Base-by-base conservation (phyloP, 192 early-diverging fungal genomes). In the Coemansia sp. region DNA sequence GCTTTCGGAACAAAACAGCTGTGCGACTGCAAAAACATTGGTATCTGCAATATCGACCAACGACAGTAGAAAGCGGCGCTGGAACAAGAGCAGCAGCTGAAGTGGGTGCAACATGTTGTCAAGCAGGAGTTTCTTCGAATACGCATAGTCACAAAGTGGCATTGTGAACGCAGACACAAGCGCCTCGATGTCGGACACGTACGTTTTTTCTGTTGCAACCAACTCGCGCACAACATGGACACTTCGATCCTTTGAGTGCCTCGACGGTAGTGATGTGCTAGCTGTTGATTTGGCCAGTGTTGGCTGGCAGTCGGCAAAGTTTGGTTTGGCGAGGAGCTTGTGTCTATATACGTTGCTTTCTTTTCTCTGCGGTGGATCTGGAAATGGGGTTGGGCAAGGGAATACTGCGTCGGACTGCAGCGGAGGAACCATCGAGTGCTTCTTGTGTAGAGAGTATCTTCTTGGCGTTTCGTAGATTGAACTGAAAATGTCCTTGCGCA, bases 181-280 rank as follows among this genome's bases (percentile, higher is more conserved):
- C 20, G 78, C 57, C 34, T 84, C 79, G 25, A 86, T 54, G 59
- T 86, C 85, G 29, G 71, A 67, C 38, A 86, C 81, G 50, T 82
- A 86, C 10, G 66, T 69, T 46, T 75, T 66, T 34, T 86, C 85
- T 5, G 85, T 84, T 29, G 69, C 52, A 52, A 77, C 53, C 20
- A 87, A 67, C 46, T 85, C 85, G 14, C 49, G 63, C 19, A 87
- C 55, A 4, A 83, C 77, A 42, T 80, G 79, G 1, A 64, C 63
- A 14, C 78, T 66, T 58, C 74, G 82, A 29, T 69, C 62, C 20
- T 29, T 42, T 52, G 45, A 11, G 23, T 6, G 55, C 55, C 32
- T 19, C 20, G 25, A 23, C 33, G 42, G 53, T 22, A 42, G 67
- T 36, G 54, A 15, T 14, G 42, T 40, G 7, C 59, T 9, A 23